Conservation (phyloP, 192 early-diverging fungal species). For the Radiomyces spectabilis region DNA sequence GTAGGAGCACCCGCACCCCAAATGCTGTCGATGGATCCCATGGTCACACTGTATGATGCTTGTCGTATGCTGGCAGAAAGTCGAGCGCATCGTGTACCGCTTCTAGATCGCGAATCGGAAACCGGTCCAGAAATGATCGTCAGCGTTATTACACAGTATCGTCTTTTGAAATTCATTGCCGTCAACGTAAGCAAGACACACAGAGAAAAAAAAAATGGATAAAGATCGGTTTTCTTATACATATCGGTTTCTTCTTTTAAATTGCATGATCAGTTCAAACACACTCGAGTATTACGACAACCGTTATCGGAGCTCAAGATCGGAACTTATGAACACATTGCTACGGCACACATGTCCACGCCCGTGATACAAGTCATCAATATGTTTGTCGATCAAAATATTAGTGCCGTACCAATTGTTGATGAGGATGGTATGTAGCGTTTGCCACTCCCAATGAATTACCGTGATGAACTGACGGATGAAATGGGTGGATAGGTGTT, state of each 20-base stretch:
- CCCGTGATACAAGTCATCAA: constrained; percentile 86
- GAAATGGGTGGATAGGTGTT: too few species aligned
- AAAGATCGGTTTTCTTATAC: constrained; percentile 29
- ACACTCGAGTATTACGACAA: constrained; percentile 14
- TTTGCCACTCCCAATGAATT: background rate
- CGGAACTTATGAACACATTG: constrained; percentile 80
- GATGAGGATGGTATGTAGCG: constrained; percentile 78
- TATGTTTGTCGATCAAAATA: constrained; percentile 84
- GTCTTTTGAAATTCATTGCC: constrained; percentile 25
- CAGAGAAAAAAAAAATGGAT: constrained; percentile 39
- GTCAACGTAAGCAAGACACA: constrained; percentile 14
- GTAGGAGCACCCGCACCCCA: constrained; percentile 53
- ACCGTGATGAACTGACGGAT: background rate
- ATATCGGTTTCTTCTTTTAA: background rate
- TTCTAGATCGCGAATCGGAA: constrained; percentile 75
- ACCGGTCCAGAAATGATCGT: constrained; percentile 81
- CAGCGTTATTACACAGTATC: constrained; percentile 71
- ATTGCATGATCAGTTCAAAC: constrained; percentile 14
- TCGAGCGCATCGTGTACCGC: constrained; percentile 80
- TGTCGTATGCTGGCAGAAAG: constrained; percentile 71
- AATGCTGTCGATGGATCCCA: constrained; percentile 75
- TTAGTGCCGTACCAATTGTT: constrained; percentile 90
- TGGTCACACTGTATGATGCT: constrained; percentile 82
- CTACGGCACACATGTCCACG: constrained; percentile 70
- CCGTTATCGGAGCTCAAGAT: constrained; percentile 44